These are phyloP conservation scores for Malus hybrid DNA, from an alignment of 331 rosid genomes.

Conservation along the genomic window DNA sequence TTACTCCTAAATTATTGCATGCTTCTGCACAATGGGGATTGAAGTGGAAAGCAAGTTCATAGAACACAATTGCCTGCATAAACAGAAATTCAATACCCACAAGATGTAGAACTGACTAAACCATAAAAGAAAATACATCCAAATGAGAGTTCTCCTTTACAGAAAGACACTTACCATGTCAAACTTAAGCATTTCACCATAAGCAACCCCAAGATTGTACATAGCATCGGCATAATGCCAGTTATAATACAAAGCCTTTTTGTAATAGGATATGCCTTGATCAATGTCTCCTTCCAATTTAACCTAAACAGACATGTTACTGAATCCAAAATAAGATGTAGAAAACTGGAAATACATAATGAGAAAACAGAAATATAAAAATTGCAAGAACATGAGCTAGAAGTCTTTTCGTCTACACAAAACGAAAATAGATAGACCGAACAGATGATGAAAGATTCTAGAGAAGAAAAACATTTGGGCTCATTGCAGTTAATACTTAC, in stretches of 20 bases:
- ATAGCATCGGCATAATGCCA: constrained; percentile 99
- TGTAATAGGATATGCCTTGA: constrained; percentile 83
- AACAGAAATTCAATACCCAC: constrained; percentile 7
- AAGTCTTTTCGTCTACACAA: not conserved
- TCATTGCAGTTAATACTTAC: not conserved
- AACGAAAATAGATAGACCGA: not conserved
- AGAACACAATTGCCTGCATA: constrained; percentile 90
- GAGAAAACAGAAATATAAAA: not conserved
- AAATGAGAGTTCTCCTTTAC: not conserved
- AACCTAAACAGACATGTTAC: constrained; percentile 44
- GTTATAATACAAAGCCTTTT: constrained; percentile 85
- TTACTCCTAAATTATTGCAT: constrained; percentile 94
- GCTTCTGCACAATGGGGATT: constrained; percentile 98
- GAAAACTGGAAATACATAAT: not conserved
- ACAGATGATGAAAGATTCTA: not conserved
- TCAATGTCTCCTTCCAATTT: constrained; percentile 92
- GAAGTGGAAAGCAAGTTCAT: constrained; percentile 97
- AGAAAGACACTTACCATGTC: constrained; percentile 60
- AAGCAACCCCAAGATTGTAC: constrained; percentile 99
- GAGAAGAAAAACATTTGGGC: not conserved
- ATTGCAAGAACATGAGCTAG: not conserved
- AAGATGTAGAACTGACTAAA: constrained; percentile 2
- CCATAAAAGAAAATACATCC: constrained; percentile 9
- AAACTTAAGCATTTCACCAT: constrained; percentile 98
- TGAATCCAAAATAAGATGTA: constrained; percentile 19